Evolutionary conservation across 2,329 filamentous ascomycete genomes (phyloP).

Genomic region (Ophiostoma piceae): DNA sequence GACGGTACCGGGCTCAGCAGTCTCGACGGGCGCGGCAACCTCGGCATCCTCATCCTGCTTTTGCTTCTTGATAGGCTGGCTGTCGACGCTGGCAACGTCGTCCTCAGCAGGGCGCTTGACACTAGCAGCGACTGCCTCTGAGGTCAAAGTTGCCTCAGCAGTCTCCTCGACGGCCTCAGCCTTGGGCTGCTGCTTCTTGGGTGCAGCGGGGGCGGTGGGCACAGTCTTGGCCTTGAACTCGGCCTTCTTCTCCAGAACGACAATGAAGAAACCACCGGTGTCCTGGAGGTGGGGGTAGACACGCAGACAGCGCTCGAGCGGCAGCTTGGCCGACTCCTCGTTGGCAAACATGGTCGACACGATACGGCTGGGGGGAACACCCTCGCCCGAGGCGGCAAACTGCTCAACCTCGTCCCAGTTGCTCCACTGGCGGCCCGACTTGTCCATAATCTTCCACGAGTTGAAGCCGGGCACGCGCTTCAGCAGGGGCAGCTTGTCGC

Average conservation of each 20-base stretch:
- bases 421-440: conserved; percentile 70
- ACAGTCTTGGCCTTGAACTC: conserved; percentile 66
- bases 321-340: conserved; percentile 56
- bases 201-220: conserved; percentile 34
- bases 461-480: conserved; percentile 72
- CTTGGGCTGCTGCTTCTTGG: conserved; percentile 37
- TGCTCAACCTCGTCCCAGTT: conserved; percentile 77
- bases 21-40: conserved; percentile 21
- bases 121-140: neutral
- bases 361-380: conserved; percentile 59
- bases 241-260: conserved; percentile 83
- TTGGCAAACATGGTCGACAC: conserved; percentile 78
- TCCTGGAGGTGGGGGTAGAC: conserved; percentile 95
- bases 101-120: conserved; percentile 36
- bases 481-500: conserved; percentile 67
- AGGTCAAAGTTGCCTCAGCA: neutral
- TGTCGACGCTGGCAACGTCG: conserved; percentile 28
- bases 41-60: conserved; percentile 31
- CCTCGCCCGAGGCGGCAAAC: conserved; percentile 47
- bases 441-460: conserved; percentile 88
- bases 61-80: conserved; percentile 38
- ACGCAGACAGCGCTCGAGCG: conserved; percentile 84
- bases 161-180: neutral
- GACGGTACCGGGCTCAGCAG: conserved; percentile 17
- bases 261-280: conserved; percentile 96